Evolutionary conservation across 2,329 filamentous ascomycete genomes (phyloP).

Genomic region (Tolypocladium guangdongense): DNA sequence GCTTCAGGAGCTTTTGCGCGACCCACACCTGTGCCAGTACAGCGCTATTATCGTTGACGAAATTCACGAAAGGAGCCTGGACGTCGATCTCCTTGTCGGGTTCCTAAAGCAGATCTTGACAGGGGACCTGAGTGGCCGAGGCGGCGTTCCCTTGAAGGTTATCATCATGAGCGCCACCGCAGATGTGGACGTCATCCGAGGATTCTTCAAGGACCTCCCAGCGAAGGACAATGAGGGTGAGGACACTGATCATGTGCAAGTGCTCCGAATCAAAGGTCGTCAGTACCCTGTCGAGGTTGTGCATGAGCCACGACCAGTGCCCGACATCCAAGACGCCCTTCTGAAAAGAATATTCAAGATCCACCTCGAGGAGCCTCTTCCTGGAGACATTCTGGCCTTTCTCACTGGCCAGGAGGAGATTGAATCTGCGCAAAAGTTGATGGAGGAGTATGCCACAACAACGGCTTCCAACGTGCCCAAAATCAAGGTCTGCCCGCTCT

Average conservation of each 20-base stretch:
- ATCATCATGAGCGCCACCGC: conserved; percentile 96
- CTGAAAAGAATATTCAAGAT: conserved; percentile 77
- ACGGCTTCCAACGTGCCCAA: conserved; percentile 68
- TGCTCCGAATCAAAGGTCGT: conserved; percentile 66
- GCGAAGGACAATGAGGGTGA: conserved; percentile 2
- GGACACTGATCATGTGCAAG: conserved; percentile 20
- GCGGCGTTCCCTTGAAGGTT: conserved; percentile 70
- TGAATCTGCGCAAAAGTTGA: conserved; percentile 65
- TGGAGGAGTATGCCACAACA: conserved; percentile 67
- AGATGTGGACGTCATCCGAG: conserved; percentile 66
- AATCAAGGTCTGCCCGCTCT: conserved; percentile 65
- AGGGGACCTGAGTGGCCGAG: conserved; percentile 50
- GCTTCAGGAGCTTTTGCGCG: conserved; percentile 81
- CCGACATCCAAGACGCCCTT: conserved; percentile 73
- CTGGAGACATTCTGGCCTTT: conserved; percentile 88
- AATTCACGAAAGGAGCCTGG: conserved; percentile 90
- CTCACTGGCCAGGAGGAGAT: conserved; percentile 90
- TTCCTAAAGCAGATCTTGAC: conserved; percentile 72
- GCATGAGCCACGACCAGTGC: conserved; percentile 63
- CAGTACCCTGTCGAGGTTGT: conserved; percentile 74
- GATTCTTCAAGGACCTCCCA: conserved; percentile 52
- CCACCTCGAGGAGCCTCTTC: conserved; percentile 78
- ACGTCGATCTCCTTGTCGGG: conserved; percentile 82
- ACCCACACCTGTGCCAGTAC: conserved; percentile 73
- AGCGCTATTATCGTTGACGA: conserved; percentile 90